A percentile compares a stretch with the other conserved stretches of the same genome.
Conservation (phyloP, 805 yeast species). For the Candida rishiriensis region DNA sequence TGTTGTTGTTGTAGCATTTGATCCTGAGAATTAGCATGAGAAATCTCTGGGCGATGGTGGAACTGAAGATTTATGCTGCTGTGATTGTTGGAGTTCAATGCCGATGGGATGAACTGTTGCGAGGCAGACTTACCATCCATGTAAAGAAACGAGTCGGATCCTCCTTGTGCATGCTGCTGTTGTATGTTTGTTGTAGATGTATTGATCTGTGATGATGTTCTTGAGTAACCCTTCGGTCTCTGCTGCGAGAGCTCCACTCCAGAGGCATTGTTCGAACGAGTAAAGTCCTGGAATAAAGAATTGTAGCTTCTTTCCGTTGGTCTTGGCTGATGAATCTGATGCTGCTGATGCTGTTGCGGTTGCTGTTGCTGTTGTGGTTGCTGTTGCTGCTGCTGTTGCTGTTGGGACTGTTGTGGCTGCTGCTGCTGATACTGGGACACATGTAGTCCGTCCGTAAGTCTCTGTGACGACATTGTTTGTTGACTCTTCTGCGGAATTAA, state of each 20-base stretch:
- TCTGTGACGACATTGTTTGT: too few relatives aligned
- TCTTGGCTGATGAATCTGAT: neutral
- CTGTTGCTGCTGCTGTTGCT: too few relatives aligned
- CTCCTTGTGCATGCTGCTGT: neutral
- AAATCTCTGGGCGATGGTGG: neutral
- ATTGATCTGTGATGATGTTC: too few relatives aligned
- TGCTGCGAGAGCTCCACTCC: too few relatives aligned
- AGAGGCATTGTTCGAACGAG: neutral
- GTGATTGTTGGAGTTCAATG: neutral
- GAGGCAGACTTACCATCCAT: too few relatives aligned
- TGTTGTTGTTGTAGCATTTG: conserved; percentile 1
- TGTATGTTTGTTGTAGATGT: too few relatives aligned
- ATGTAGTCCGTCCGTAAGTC: too few relatives aligned
- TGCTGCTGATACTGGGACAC: too few relatives aligned
- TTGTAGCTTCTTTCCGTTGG: conserved; percentile 4
- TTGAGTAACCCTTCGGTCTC: too few relatives aligned
- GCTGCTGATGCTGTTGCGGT: conserved; percentile 1
- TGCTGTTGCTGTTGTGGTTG: too few relatives aligned
- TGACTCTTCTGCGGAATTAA: too few relatives aligned
- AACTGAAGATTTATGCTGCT: neutral
- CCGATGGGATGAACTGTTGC: neutral
- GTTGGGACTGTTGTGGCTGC: too few relatives aligned
- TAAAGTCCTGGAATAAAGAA: conserved; percentile 8
- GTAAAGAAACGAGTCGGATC: neutral
- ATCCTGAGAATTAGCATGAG: neutral